Evolutionary conservation across 345 rosid genomes (phyloP), one percentile per base, ranked within the genome.

Genomic region (Aurinia saxatilis): DNA sequence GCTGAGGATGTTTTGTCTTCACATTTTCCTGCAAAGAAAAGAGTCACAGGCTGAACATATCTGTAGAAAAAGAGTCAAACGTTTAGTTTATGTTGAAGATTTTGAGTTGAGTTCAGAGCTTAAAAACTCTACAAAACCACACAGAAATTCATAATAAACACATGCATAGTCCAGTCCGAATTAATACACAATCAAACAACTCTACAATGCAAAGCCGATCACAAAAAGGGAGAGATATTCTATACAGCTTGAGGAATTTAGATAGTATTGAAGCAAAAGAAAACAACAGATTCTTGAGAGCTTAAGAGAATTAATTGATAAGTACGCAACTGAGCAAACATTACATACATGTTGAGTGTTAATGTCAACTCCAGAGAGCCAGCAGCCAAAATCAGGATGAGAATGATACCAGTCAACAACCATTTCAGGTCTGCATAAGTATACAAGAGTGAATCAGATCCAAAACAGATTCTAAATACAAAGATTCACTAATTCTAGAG

Each of bases 331-430:
- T n/a, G n/a, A n/a, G n/a, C n/a, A n/a, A n/a, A n/a, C n/a, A n/a
- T n/a, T 10, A 54, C n/a, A 8, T 35, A 89, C 99, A 96, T 90
- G 97, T 70, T 93, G 99, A 0, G 99, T 90, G 66, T 90, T 93
- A 69, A 93, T 90, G 81, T 93, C 99, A 39, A 93, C 99, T 0
- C 99, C 99, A 48, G 99, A 93, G 27, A 93, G 96, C 99, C 99
- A 93, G 76, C 97, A 93, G 15, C 99, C 99, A 74, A 93, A 93
- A 73, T 97, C 99, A 70, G 97, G 99, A 80, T 93, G 99, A 0
- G 99, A 90, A 68, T 93, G 99, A 79, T 90, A 93, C 99, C 99
- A 93, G 2, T 96, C 99, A 27, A 93, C 99, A 50, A 93, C 99
- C 99, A 93, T 93, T 72, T 93, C 97, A 50, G 97, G 97, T 72